Conservation (phyloP, 164 flowering plant species). For the Brasenia schreberi region DNA sequence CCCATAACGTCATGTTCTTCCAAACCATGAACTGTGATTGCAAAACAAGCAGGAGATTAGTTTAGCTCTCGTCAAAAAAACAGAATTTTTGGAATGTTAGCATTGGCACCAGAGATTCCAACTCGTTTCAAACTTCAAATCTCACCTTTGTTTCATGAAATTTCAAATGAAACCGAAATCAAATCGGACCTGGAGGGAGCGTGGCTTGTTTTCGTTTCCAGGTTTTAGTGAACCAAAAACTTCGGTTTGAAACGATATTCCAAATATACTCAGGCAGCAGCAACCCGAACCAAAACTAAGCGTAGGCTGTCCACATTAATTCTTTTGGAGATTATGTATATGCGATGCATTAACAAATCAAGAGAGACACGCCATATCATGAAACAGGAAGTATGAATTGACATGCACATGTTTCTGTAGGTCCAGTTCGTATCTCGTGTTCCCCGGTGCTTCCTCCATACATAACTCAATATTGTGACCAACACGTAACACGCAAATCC, state of each 20-base stretch:
- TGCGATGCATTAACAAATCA: too few relatives aligned
- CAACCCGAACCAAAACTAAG: too few relatives aligned
- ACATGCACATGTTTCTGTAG: background rate
- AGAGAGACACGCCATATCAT: background rate
- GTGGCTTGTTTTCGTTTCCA: background rate
- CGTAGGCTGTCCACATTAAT: too few relatives aligned
- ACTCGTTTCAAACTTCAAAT: background rate
- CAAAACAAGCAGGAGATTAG: background rate
- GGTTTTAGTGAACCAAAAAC: too few relatives aligned
- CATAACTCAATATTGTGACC: background rate
- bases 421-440: background rate
- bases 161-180: too few relatives aligned
- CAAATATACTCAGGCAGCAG: too few relatives aligned
- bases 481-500: too few relatives aligned
- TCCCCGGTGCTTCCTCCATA: background rate
- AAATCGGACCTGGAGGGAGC: too few relatives aligned
- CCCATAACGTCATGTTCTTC: background rate
- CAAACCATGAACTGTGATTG: background rate
- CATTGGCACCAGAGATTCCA: background rate
- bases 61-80: too few relatives aligned
- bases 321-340: background rate
- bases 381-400: background rate
- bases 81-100: too few relatives aligned
- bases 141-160: too few relatives aligned
- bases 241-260: background rate